Percentiles rank a stretch among this genome's conserved stretches.
Conservation (phyloP, 495 filamentous ascomycete species). For the Daldinia caldariorum region DNA sequence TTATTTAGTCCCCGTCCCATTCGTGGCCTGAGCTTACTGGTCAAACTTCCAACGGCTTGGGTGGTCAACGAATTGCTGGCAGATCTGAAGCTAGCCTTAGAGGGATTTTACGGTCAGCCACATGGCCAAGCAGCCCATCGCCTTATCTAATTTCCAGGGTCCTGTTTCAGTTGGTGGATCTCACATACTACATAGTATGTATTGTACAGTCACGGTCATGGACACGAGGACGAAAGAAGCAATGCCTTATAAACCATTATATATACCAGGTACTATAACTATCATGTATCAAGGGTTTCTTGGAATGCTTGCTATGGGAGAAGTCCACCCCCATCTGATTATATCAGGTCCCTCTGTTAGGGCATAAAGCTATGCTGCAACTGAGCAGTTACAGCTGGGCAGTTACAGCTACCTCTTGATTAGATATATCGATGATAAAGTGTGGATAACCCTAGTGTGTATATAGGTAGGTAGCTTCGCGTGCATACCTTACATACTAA, state of each 20-base stretch:
- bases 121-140: conserved; percentile 40
- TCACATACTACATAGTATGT: too few relatives aligned
- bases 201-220: conserved; percentile 10
- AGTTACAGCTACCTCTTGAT: too few relatives aligned
- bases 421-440: background rate
- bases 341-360: background rate
- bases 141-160: conserved; percentile 41
- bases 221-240: conserved; percentile 6
- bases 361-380: background rate
- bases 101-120: conserved; percentile 44
- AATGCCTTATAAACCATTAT: background rate
- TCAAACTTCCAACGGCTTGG: conserved; percentile 30
- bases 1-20: conserved; percentile 41
- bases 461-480: background rate
- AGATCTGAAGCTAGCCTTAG: conserved; percentile 42
- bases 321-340: background rate
- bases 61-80: conserved; percentile 34
- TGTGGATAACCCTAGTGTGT: background rate
- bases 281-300: background rate
- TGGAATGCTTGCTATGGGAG: background rate
- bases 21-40: conserved; percentile 45
- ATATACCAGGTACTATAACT: background rate
- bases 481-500: background rate
- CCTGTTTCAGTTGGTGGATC: conserved; percentile 36
- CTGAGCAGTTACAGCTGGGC: background rate